Base-by-base conservation (phyloP, 306 rosid genomes). In the Citrullus amarus region DNA sequence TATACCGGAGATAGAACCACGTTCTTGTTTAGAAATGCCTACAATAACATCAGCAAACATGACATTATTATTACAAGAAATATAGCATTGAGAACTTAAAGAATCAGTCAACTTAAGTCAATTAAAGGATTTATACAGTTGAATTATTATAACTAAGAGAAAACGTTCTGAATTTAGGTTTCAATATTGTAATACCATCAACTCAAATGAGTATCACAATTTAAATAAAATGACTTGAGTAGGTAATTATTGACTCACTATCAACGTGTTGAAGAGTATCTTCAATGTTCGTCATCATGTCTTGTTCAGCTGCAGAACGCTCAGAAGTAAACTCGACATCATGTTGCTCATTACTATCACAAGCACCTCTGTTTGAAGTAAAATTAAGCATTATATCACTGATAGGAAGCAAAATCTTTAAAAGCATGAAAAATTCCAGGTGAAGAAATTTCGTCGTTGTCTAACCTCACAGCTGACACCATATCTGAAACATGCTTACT, bases 401-500 rank as follows among this genome's bases (percentile, higher is more conserved):
- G 41, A 13, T 38, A 54, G 25, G 39, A 50, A 11, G 57, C 22
- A 36, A 54, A 63, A 79, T 8, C 53, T 28, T 25, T 8, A 48
- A 8, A 72, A 72, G 39, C 8, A 65, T 57, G 4, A 3, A 28
- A 16, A 30, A 5, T 3, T 43, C 70, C 30, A 25, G 10, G 36
- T 41, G n/a, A 44, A 75, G 44, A 51, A 57, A 9, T 36, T 12
- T 53, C 15, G 2, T 3, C 12, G 11, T 74, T 83, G 65, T 34
- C 70, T 74, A 46, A 96, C 99, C 99, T 93, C 88, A 90, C 75
- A 80, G 85, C 86, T 25, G 92, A 86, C 12, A n/a, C 85, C 85
- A 89, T 43, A 43, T 83, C 84, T 14, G 84, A 84, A 78, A 89
- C 88, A 83, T 90, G 93, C 30, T 89, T 85, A 16, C 66, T 58